A percentile compares a stretch with the other conserved stretches of the same genome.
These are phyloP conservation scores for Myriosclerotinia curreyana DNA, from an alignment of 2,329 filamentous ascomycete genomes.

Conservation along the genomic window DNA sequence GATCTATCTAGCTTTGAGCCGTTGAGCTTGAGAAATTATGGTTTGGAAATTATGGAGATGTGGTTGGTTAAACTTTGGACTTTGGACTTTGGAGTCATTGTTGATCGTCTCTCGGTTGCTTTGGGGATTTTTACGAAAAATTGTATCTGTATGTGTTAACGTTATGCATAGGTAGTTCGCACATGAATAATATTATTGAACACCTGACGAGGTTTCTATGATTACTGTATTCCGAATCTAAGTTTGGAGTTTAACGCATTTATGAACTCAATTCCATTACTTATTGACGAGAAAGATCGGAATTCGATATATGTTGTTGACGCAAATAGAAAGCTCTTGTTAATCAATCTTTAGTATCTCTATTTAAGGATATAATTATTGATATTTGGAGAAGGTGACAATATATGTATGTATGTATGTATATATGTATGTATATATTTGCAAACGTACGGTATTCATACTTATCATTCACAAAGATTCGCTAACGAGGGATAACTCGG, in stretches of 20 bases:
- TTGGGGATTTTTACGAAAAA: background rate
- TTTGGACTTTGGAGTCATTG: constrained; percentile 1
- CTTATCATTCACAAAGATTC: background rate
- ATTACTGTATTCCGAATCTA: background rate
- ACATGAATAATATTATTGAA: background rate
- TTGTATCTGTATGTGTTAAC: no score
- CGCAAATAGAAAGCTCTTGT: background rate
- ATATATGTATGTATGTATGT: background rate
- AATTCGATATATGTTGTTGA: background rate
- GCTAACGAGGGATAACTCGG: no score
- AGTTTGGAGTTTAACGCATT: background rate
- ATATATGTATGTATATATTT: background rate
- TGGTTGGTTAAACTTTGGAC: no score
- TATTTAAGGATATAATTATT: background rate
- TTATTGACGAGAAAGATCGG: background rate
- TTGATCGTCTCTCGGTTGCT: background rate
- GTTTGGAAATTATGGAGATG: no score
- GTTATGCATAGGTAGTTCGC: background rate
- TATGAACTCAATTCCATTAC: background rate
- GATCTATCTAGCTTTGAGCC: no score
- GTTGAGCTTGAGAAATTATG: no score
- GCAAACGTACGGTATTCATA: constrained; percentile 12
- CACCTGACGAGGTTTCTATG: background rate
- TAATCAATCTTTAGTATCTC: background rate
- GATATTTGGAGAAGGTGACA: background rate